phyloP scores from a whole-genome alignment of 2,329 filamentous ascomycete genomes.

The Hypoxylon rubiginosum region DNA sequence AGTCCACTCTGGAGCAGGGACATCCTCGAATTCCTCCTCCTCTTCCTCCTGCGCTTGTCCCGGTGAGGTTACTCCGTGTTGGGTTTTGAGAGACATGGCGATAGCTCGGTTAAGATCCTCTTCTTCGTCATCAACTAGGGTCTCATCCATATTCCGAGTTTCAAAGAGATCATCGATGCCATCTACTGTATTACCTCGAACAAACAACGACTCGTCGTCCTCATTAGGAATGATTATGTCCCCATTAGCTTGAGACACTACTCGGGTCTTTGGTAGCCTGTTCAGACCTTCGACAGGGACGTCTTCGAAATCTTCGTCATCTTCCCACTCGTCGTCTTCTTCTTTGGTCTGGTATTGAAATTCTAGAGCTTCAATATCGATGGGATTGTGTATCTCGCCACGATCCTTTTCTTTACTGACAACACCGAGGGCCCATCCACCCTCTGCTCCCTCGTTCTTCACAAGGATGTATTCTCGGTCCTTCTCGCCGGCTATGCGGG shows the following conservation, averaged over 20 bases:
- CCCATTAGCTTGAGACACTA: conserved; percentile 43
- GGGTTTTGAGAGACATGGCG: conserved; percentile 82
- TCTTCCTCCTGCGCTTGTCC: conserved; percentile 54
- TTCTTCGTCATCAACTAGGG: conserved; percentile 59
- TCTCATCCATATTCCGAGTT: conserved; percentile 39
- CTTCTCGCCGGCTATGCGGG: conserved; percentile 84
- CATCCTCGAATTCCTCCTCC: conserved; percentile 64
- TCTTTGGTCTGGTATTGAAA: conserved; percentile 69
- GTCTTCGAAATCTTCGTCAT: conserved; percentile 88
- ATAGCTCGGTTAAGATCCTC: conserved; percentile 85
- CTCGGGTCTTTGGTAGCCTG: conserved; percentile 75
- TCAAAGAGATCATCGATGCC: conserved; percentile 43
- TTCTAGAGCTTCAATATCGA: conserved; percentile 83
- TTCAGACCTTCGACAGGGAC: conserved; percentile 93
- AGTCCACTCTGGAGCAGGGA: conserved; percentile 66
- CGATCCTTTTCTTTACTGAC: conserved; percentile 87
- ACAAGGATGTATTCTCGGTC: conserved; percentile 96
- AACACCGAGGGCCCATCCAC: conserved; percentile 95
- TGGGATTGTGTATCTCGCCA: conserved; percentile 86
- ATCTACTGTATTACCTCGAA: conserved; percentile 50
- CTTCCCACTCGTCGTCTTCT: conserved; percentile 70
- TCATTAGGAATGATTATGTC: conserved; percentile 51
- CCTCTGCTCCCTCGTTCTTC: conserved; percentile 94
- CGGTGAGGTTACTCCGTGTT: conserved; percentile 59
- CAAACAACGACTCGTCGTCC: conserved; percentile 71